Evolutionary conservation across 345 rosid genomes (phyloP).

Genomic region (Pistacia vera): DNA sequence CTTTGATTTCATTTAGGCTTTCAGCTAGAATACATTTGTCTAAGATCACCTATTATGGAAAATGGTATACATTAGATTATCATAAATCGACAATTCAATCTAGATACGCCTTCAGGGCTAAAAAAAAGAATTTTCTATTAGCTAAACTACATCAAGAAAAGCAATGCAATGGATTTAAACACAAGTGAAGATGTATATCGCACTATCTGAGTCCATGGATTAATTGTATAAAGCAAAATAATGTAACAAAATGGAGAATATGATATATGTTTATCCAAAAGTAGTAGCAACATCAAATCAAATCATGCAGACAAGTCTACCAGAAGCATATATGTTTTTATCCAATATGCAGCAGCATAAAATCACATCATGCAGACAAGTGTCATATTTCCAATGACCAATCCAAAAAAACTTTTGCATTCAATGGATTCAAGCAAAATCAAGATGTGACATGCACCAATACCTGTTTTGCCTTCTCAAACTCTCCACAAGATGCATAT

Average conservation of each 20-base stretch:
- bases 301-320: no score
- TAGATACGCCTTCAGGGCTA: not conserved
- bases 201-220: no score
- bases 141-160: not conserved
- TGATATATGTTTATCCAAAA: no score
- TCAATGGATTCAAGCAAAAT: not conserved
- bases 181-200: not conserved
- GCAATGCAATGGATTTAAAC: constrained; percentile 3
- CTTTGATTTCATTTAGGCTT: constrained; percentile 58
- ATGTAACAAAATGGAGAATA: no score
- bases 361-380: not conserved
- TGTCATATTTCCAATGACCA: not conserved
- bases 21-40: constrained; percentile 46
- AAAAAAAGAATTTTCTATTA: not conserved
- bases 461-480: constrained; percentile 93
- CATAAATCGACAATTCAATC: not conserved
- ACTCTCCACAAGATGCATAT: constrained; percentile 63
- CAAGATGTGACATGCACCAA: constrained; percentile 1
- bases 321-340: not conserved
- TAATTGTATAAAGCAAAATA: no score
- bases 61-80: constrained; percentile 7
- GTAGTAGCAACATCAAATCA: no score
- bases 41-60: constrained; percentile 49
- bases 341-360: not conserved
- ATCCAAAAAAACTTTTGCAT: not conserved